These are phyloP conservation scores for Kwoniella europaea DNA, from an alignment of 768 basidiomycete species.

Conservation along the genomic window DNA sequence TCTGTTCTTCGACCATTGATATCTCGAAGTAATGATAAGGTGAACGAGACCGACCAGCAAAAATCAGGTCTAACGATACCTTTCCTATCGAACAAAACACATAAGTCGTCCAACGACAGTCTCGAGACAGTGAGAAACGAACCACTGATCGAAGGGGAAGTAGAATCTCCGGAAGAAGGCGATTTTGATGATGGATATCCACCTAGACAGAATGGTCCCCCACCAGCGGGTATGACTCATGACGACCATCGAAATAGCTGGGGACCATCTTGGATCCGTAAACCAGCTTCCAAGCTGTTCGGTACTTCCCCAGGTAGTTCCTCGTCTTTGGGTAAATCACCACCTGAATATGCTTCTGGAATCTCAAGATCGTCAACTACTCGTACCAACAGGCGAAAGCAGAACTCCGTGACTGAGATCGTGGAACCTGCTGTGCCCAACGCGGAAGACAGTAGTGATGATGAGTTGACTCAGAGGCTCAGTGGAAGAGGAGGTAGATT, in stretches of 20 bases:
- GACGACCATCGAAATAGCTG: slow-evolving; percentile 29
- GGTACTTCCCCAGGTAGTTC: slow-evolving; percentile 33
- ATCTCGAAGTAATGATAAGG: slow-evolving; percentile 18
- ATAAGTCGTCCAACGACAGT: slow-evolving; percentile 30
- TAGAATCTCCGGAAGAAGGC: slow-evolving; percentile 6
- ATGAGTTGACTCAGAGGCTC: slow-evolving; percentile 23
- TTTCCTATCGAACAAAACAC: slow-evolving; percentile 8
- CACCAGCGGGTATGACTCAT: slow-evolving; percentile 31
- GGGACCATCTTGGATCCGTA: slow-evolving; percentile 46
- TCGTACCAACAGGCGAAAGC: slow-evolving; percentile 7
- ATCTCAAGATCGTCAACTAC: slow-evolving; percentile 6
- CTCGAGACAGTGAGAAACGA: slow-evolving; percentile 34
- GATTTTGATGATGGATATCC: slow-evolving; percentile 45
- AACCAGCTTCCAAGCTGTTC: slow-evolving; percentile 44
- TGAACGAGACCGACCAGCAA: slow-evolving; percentile 8
- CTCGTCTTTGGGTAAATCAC: slow-evolving; percentile 14
- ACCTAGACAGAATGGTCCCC: slow-evolving; percentile 40
- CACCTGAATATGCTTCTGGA: neutral
- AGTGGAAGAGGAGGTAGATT: slow-evolving; percentile 13
- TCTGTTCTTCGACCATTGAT: slow-evolving; percentile 43
- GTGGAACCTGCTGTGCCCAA: slow-evolving; percentile 38
- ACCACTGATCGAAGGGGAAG: neutral
- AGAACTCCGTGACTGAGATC: slow-evolving; percentile 41
- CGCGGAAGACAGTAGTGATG: slow-evolving; percentile 20
- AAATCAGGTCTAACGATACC: slow-evolving; percentile 22